Base-by-base conservation (phyloP, 176 grass and related monocot genomes). In the Alopecurus myosuroides region DNA sequence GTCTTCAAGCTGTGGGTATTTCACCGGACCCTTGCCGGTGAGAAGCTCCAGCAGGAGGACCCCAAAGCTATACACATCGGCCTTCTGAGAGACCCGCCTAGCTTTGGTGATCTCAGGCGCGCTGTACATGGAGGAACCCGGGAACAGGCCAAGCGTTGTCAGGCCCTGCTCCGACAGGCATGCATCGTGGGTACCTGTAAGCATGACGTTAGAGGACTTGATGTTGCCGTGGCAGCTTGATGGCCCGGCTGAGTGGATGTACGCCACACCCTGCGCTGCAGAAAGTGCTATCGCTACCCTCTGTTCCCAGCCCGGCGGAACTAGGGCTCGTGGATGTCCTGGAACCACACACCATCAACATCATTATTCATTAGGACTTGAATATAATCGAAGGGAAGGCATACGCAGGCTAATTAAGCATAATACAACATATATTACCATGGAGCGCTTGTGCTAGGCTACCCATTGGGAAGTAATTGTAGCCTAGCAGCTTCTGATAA, bases 371-470 rank as follows among this genome's bases (percentile, higher is more conserved):
- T 46, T n/a, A 53, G 19, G 1, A 68, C 9, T 20, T 20, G 1
- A 46, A 2, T 46, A 46, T 3, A 46, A 1, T 15, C 12, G 0
- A 46, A 46, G 12, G 44, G 44, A 18, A 46, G n/a, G 7, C 14
- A 29, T 0, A 9, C 8, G 7, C 6, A 11, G 0, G 44, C 44
- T 66, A 9, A 0, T 37, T 46, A 46, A 67, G 7, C 1, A 22
- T 22, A 22, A 4, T 55, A 57, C n/a, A 56, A 5, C 12, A 46
- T 15, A 40, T n/a, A 70, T 23, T 78, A 93, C 91, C 88, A 25
- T 93, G 88, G n/a, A 93, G 63, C 35, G 82, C 52, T 5, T 83
- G 48, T 19, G 84, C 87, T 53, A 93, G 81, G 77, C 91, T 93
- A 19, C 85, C 85, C 77, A 85, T 88, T 19, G 84, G 77, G 23